Evolutionary conservation across 768 basidiomycete species (phyloP).

Genomic region (Zangia roseola): DNA sequence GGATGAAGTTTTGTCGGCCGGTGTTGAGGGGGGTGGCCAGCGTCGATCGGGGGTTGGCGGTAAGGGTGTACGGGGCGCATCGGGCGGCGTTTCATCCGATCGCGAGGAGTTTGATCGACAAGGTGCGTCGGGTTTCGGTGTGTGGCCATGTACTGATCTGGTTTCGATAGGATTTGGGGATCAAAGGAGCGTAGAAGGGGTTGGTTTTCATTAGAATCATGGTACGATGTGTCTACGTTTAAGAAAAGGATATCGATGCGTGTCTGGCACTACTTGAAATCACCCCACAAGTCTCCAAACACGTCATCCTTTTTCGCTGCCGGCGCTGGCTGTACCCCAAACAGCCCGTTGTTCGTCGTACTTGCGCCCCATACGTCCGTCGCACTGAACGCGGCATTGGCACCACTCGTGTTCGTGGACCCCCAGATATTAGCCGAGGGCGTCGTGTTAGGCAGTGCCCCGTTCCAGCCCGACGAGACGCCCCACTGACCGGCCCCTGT

Average conservation of each 20-base stretch:
- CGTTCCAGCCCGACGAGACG: slow-evolving; percentile 61
- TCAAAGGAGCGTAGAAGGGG: background rate
- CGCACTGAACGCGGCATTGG: slow-evolving; percentile 32
- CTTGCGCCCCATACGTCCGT: slow-evolving; percentile 60
- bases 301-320: slow-evolving; percentile 68
- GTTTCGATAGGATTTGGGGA: slow-evolving; percentile 12
- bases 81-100: slow-evolving; percentile 72
- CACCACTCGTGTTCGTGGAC: slow-evolving; percentile 8
- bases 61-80: slow-evolving; percentile 44
- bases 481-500: slow-evolving; percentile 65
- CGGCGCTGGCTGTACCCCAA: slow-evolving; percentile 28
- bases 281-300: slow-evolving; percentile 84
- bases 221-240: no score
- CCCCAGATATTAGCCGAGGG: slow-evolving; percentile 37
- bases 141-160: background rate
- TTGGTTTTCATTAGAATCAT: no score
- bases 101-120: slow-evolving; percentile 71
- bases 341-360: slow-evolving; percentile 37
- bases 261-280: slow-evolving; percentile 72
- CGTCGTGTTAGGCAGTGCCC: slow-evolving; percentile 26
- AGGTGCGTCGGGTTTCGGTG: slow-evolving; percentile 44
- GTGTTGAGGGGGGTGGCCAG: slow-evolving; percentile 53
- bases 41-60: slow-evolving; percentile 54
- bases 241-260: no score
- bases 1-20: slow-evolving; percentile 85